Evolutionary conservation across 768 basidiomycete genomes (phyloP).

Genomic region (Lyophyllum semitale): DNA sequence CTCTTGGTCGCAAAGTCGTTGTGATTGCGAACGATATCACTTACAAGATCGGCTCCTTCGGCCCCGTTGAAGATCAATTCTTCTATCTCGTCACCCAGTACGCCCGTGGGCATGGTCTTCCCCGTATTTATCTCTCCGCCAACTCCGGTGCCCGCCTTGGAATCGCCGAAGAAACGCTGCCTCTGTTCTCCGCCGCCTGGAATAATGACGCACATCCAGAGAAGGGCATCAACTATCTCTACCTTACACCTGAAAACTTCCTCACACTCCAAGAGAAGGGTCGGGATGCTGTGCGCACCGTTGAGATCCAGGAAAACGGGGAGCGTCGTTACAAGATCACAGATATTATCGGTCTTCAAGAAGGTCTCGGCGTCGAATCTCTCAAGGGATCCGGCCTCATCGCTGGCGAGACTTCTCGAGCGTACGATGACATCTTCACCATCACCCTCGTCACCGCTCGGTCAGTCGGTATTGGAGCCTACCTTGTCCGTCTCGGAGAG

Average conservation of each 20-base stretch:
- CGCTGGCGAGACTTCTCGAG: slow-evolving; percentile 96
- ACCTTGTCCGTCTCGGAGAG: slow-evolving; percentile 96
- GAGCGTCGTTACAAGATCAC: slow-evolving; percentile 93
- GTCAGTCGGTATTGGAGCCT: slow-evolving; percentile 98
- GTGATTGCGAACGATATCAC: slow-evolving; percentile 99
- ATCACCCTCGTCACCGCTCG: slow-evolving; percentile 98
- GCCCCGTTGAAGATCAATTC: slow-evolving; percentile 93
- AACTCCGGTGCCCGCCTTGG: slow-evolving; percentile 99
- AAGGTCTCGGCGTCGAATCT: slow-evolving; percentile 96
- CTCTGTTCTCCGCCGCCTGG: slow-evolving; percentile 92
- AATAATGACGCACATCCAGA: slow-evolving; percentile 79
- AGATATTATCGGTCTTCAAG: slow-evolving; percentile 94
- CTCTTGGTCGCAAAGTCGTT: slow-evolving; percentile 81
- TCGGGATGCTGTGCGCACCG: slow-evolving; percentile 72
- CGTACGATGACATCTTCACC: slow-evolving; percentile 99
- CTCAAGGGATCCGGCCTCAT: slow-evolving; percentile 96
- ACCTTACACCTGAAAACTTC: slow-evolving; percentile 90
- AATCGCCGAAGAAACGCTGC: slow-evolving; percentile 88
- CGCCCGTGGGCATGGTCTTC: slow-evolving; percentile 84
- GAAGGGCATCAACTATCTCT: slow-evolving; percentile 95
- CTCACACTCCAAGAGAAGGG: slow-evolving; percentile 89
- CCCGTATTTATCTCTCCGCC: slow-evolving; percentile 96
- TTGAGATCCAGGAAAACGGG: slow-evolving; percentile 83
- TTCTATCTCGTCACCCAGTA: slow-evolving; percentile 95
- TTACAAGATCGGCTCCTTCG: slow-evolving; percentile 97